Conservation (phyloP, 805 yeast species). For the Candida namnaoensis region DNA sequence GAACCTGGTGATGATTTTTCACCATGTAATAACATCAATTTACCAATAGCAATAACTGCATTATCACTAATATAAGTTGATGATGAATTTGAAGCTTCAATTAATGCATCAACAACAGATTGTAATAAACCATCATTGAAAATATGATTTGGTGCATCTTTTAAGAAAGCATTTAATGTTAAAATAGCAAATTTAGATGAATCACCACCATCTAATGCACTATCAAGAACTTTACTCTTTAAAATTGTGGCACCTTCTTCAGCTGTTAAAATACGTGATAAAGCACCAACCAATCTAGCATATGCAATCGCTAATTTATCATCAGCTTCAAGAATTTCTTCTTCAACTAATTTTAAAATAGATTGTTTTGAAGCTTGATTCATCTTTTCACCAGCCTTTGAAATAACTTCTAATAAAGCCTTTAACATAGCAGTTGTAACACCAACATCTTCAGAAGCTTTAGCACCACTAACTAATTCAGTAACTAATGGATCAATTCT, state of each 20-base stretch:
- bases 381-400: conserved; percentile 71
- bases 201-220: conserved; percentile 29
- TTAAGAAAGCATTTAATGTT: conserved; percentile 72
- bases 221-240: conserved; percentile 46
- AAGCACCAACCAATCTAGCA: conserved; percentile 71
- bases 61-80: conserved; percentile 59
- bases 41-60: conserved; percentile 75
- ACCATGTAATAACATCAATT: conserved; percentile 49
- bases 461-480: conserved; percentile 74
- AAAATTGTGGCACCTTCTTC: conserved; percentile 60
- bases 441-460: conserved; percentile 52
- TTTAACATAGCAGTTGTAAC: conserved; percentile 80
- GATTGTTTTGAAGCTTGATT: conserved; percentile 62
- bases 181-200: conserved; percentile 57
- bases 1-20: conserved; percentile 28
- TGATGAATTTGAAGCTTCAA: conserved; percentile 30
- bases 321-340: conserved; percentile 45
- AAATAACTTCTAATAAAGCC: conserved; percentile 76
- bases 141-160: conserved; percentile 63
- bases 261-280: conserved; percentile 54
- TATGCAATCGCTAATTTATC: conserved; percentile 66
- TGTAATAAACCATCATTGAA: conserved; percentile 41
- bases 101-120: conserved; percentile 41
- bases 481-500: conserved; percentile 88
- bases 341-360: conserved; percentile 67